phyloP scores from a whole-genome alignment of 225 moss, liverwort and hornwort genomes.

The Bryoerythrophyllum caledonicum region DNA sequence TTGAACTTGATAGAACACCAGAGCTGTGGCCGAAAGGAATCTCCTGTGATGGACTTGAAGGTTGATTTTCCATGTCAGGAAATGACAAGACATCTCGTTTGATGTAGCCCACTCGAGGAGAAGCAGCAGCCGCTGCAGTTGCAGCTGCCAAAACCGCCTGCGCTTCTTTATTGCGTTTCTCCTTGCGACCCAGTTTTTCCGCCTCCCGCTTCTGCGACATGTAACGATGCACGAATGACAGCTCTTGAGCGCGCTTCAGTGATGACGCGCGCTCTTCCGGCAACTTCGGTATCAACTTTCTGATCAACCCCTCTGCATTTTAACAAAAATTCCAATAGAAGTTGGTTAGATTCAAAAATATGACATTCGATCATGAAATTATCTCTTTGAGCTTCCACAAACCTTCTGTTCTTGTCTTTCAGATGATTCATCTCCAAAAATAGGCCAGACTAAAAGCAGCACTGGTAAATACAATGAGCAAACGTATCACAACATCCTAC shows the following conservation, averaged over 20 bases:
- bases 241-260: slow-evolving; percentile 46
- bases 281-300: slow-evolving; percentile 49
- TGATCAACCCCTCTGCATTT: slow-evolving; percentile 52
- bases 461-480: slow-evolving; percentile 9
- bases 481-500: neutral
- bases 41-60: slow-evolving; percentile 47
- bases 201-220: slow-evolving; percentile 61
- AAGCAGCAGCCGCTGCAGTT: slow-evolving; percentile 70
- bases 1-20: slow-evolving; percentile 41
- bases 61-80: slow-evolving; percentile 44
- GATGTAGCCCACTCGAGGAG: slow-evolving; percentile 67
- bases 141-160: slow-evolving; percentile 72
- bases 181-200: slow-evolving; percentile 67
- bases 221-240: slow-evolving; percentile 59
- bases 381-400: neutral
- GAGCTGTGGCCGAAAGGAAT: slow-evolving; percentile 32
- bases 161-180: slow-evolving; percentile 73
- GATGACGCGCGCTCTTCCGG: slow-evolving; percentile 49
- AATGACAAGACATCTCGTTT: slow-evolving; percentile 56
- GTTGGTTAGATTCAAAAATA: neutral
- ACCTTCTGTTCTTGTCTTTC: neutral
- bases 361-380: neutral
- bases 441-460: slow-evolving; percentile 11
- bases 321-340: slow-evolving; percentile 11
- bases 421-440: slow-evolving; percentile 9